Conservation (phyloP, 768 basidiomycete genomes). For the Lactarius sanguifluus region DNA sequence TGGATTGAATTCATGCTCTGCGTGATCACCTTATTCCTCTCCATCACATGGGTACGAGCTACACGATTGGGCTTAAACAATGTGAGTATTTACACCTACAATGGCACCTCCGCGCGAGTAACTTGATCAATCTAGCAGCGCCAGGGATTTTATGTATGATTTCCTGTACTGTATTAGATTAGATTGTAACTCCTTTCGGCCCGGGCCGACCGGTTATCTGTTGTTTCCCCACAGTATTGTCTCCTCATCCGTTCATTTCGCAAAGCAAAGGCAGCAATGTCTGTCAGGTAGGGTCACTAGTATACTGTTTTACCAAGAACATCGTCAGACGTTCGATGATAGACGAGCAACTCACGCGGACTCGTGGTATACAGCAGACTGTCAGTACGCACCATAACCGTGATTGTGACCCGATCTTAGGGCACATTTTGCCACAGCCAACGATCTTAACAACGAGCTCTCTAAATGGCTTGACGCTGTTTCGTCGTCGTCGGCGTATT, state of each 20-base stretch:
- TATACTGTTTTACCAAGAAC: not conserved
- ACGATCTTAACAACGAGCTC: constrained; percentile 61
- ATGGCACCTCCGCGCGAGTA: not conserved
- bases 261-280: constrained; percentile 5
- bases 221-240: not conserved
- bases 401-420: not conserved
- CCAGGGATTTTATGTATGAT: constrained; percentile 13
- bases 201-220: not conserved
- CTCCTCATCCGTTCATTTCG: not conserved
- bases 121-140: constrained; percentile 7
- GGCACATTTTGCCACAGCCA: constrained; percentile 41
- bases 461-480: constrained; percentile 62
- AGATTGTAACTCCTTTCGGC: not conserved
- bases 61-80: constrained; percentile 6
- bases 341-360: constrained; percentile 82
- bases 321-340: constrained; percentile 5
- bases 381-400: constrained; percentile 39
- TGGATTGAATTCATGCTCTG: constrained; percentile 75
- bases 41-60: constrained; percentile 51
- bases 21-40: constrained; percentile 51
- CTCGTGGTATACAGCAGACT: constrained; percentile 81
- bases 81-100: constrained; percentile 12
- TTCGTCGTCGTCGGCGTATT: constrained; percentile 48
- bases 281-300: constrained; percentile 19
- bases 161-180: not conserved